These are phyloP conservation scores for Talaromyces verruculosus DNA, from an alignment of 2,329 filamentous ascomycete genomes.

Conservation along the genomic window DNA sequence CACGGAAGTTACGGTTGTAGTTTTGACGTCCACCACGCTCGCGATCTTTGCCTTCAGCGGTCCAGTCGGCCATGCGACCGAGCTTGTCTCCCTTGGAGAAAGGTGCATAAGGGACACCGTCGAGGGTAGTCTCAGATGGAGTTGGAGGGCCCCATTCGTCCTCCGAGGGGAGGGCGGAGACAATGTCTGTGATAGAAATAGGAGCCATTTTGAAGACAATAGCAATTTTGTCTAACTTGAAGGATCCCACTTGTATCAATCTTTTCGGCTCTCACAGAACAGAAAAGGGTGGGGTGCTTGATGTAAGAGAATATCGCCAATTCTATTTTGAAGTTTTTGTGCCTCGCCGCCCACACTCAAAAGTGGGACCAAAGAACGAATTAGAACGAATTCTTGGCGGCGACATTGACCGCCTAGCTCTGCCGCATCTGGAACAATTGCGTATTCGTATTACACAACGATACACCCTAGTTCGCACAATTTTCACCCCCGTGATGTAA, in stretches of 20 bases:
- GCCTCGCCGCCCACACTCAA: slow-evolving; percentile 16
- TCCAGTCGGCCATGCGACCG: slow-evolving; percentile 99
- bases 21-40: slow-evolving; percentile 76
- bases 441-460: background rate
- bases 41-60: slow-evolving; percentile 70
- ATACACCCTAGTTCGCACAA: background rate
- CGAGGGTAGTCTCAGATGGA: slow-evolving; percentile 80
- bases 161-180: slow-evolving; percentile 69
- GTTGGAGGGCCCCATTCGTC: slow-evolving; percentile 85
- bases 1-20: slow-evolving; percentile 91
- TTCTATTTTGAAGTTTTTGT: slow-evolving; percentile 22
- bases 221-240: background rate
- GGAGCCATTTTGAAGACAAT: slow-evolving; percentile 46
- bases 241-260: background rate
- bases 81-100: slow-evolving; percentile 99
- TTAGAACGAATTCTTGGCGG: slow-evolving; percentile 16
- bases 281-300: slow-evolving; percentile 8
- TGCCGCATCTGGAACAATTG: background rate
- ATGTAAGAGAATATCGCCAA: slow-evolving; percentile 12
- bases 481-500: background rate
- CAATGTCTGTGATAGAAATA: slow-evolving; percentile 63
- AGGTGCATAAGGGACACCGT: slow-evolving; percentile 94
- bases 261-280: background rate
- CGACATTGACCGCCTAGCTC: slow-evolving; percentile 14
- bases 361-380: slow-evolving; percentile 18